Conservation (phyloP, 768 basidiomycete species). For the Podaxis rugospora region DNA sequence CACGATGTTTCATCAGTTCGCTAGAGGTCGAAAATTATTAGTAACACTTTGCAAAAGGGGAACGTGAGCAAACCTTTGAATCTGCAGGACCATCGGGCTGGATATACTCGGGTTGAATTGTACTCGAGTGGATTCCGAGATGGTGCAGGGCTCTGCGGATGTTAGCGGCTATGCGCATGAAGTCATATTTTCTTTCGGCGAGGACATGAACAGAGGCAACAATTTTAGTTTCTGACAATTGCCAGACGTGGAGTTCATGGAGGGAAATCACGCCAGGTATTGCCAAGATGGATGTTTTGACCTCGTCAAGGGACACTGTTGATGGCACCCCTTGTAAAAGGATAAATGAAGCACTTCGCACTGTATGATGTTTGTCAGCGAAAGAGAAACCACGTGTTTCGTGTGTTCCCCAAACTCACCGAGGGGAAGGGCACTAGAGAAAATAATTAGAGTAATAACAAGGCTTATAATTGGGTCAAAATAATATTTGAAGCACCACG, state of each 20-base stretch:
- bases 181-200: constrained; percentile 76
- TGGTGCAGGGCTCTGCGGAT: constrained; percentile 84
- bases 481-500: constrained; percentile 84
- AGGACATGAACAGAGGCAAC: constrained; percentile 96
- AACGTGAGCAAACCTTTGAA: not conserved
- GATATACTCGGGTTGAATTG: constrained; percentile 88
- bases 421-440: constrained; percentile 90
- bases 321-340: constrained; percentile 91
- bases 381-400: no score
- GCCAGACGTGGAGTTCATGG: constrained; percentile 97
- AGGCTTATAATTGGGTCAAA: constrained; percentile 92
- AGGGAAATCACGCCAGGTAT: constrained; percentile 85
- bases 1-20: constrained; percentile 53
- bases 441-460: constrained; percentile 93
- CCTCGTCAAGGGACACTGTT: constrained; percentile 84
- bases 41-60: not conserved
- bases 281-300: constrained; percentile 72
- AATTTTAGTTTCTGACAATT: constrained; percentile 90
- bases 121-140: constrained; percentile 91
- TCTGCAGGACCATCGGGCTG: constrained; percentile 35
- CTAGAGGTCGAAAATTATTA: constrained; percentile 23
- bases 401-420: constrained; percentile 37
- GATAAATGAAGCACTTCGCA: constrained; percentile 90
- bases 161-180: constrained; percentile 83
- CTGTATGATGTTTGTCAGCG: constrained; percentile 27